These are phyloP conservation scores for Pleurotus salmoneostramineus DNA, from an alignment of 768 basidiomycete species.

Conservation along the genomic window DNA sequence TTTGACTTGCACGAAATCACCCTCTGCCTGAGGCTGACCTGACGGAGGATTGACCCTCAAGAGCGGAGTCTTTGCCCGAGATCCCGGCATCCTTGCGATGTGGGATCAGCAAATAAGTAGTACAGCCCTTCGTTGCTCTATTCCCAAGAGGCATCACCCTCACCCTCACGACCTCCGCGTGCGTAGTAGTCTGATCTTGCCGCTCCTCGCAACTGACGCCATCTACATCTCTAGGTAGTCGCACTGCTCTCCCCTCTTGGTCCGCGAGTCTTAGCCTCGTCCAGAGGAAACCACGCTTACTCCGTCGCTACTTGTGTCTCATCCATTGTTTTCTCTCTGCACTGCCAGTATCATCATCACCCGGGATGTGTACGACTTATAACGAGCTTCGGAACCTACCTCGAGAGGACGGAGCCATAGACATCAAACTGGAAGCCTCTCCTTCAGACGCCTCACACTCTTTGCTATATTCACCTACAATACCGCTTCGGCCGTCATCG, in stretches of 20 bases:
- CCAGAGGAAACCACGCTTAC: conserved; percentile 6
- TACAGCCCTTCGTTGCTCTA: conserved; percentile 8
- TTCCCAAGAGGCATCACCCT: background rate
- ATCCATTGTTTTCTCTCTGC: conserved; percentile 21
- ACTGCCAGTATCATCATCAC: conserved; percentile 32
- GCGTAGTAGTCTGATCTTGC: conserved; percentile 3
- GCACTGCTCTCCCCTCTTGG: background rate
- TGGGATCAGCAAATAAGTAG: conserved; percentile 1
- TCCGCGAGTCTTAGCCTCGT: background rate
- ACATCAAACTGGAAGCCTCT: conserved; percentile 45
- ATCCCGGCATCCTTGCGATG: background rate
- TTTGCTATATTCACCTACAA: conserved; percentile 30
- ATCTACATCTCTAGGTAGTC: conserved; percentile 20
- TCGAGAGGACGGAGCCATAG: conserved; percentile 28
- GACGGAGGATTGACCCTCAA: conserved; percentile 3
- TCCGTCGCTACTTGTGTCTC: conserved; percentile 17
- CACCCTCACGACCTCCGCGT: conserved; percentile 1
- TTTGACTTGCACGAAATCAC: background rate
- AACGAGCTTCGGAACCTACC: conserved; percentile 7
- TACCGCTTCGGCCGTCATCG: conserved; percentile 1
- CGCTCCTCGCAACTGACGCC: conserved; percentile 9
- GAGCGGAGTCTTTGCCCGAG: conserved; percentile 4
- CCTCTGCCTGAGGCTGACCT: background rate
- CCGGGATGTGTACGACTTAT: conserved; percentile 5
- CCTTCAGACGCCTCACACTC: conserved; percentile 25